phyloP scores from a whole-genome alignment of 2,329 filamentous ascomycete species.

The Westerdykella ornata region DNA sequence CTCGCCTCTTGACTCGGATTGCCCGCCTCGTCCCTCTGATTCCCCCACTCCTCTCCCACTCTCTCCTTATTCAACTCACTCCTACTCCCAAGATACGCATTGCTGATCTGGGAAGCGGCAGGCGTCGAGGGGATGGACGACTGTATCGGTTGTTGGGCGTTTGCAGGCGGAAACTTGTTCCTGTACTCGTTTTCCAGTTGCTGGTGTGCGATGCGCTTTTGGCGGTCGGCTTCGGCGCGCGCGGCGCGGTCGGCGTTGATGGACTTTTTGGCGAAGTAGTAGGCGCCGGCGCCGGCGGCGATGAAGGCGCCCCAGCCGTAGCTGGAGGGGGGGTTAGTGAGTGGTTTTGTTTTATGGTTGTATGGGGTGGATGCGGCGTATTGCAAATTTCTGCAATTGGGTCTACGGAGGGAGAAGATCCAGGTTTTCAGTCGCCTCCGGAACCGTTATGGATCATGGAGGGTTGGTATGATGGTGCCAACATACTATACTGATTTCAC shows the following conservation, averaged over 20 bases:
- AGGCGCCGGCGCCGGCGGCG: conserved; percentile 76
- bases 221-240: conserved; percentile 50
- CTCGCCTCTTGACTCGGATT: conserved; percentile 68
- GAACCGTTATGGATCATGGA: conserved; percentile 1
- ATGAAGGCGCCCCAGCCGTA: conserved; percentile 88
- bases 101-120: neutral
- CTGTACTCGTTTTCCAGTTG: conserved; percentile 23
- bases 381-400: neutral
- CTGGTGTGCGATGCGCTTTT: conserved; percentile 26
- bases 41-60: conserved; percentile 9
- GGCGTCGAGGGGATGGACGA: neutral
- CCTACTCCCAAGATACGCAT: neutral
- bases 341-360: neutral
- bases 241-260: conserved; percentile 87
- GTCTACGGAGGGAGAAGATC: neutral
- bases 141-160: neutral
- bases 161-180: neutral
- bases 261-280: conserved; percentile 89
- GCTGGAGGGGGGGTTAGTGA: conserved; percentile 46
- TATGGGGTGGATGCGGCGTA: neutral
- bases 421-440: too few relatives aligned
- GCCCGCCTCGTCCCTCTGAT: conserved; percentile 11
- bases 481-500: conserved; percentile 54
- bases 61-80: neutral
- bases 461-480: conserved; percentile 14